These are phyloP conservation scores for Boletus eberwhitei DNA, from an alignment of 768 basidiomycete genomes.

Conservation along the genomic window DNA sequence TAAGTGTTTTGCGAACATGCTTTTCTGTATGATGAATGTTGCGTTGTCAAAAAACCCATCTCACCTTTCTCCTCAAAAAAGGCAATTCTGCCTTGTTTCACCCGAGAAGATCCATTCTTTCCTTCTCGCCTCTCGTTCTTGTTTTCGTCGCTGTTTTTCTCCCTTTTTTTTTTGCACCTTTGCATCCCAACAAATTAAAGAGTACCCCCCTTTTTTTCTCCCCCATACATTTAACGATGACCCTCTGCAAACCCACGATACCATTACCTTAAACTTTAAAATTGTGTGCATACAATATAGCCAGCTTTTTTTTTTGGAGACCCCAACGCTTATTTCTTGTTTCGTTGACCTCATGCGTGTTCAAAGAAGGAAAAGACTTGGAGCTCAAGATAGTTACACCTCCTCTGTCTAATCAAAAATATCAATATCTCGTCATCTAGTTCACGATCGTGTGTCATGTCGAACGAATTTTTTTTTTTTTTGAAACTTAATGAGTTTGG, in stretches of 20 bases:
- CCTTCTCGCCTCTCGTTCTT: neutral
- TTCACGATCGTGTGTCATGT: neutral
- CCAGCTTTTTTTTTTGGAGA: neutral
- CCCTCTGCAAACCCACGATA: conserved; percentile 7
- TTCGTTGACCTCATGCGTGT: neutral
- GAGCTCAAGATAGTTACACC: neutral
- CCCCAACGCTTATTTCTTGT: neutral
- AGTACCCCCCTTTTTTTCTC: conserved; percentile 6
- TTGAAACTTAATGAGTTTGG: too few species aligned
- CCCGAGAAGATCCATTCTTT: neutral
- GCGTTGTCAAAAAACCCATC: neutral
- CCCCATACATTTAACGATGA: neutral
- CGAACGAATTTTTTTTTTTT: neutral
- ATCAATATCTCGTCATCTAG: neutral
- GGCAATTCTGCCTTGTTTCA: neutral
- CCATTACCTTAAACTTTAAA: conserved; percentile 13
- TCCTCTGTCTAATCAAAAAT: neutral
- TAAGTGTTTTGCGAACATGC: conserved; percentile 11
- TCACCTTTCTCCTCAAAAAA: neutral
- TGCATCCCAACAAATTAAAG: conserved; percentile 12
- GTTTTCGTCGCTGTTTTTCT: neutral
- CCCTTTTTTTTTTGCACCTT: neutral
- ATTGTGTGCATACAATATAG: conserved; percentile 20
- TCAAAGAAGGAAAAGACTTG: neutral
- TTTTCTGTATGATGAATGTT: conserved; percentile 5